Conservation (phyloP, 202 grass and related monocot genomes). For the Zoysia matrella region DNA sequence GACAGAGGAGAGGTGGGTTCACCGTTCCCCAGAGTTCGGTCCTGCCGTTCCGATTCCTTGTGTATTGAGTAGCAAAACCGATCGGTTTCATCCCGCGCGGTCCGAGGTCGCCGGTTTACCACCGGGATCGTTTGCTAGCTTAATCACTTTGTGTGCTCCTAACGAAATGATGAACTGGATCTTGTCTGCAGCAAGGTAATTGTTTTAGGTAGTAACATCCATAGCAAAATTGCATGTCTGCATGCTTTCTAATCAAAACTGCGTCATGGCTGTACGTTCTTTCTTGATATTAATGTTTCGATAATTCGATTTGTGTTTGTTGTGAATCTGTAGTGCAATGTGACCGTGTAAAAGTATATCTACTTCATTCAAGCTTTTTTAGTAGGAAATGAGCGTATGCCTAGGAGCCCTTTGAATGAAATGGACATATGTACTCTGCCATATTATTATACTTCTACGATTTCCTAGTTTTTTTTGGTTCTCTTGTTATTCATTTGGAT, state of each 20-base stretch:
- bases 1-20: constrained; percentile 22
- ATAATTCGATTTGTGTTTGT: neutral
- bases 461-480: neutral
- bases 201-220: neutral
- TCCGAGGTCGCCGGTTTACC: constrained; percentile 23
- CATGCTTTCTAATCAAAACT: neutral
- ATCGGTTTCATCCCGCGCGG: constrained; percentile 9
- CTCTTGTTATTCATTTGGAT: neutral
- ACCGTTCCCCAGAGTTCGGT: neutral
- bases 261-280: neutral
- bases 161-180: neutral
- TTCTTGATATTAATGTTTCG: neutral
- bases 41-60: too few relatives aligned
- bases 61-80: neutral
- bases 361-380: neutral
- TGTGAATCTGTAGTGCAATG: neutral
- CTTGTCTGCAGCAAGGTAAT: too few relatives aligned
- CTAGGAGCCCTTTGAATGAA: neutral
- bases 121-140: neutral
- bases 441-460: neutral
- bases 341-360: neutral
- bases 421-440: constrained; percentile 10
- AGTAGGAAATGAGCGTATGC: neutral
- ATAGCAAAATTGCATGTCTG: neutral
- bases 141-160: neutral